Evolutionary conservation across 176 grass and related monocot species (phyloP).

Genomic region (Dactylis glomerata): DNA sequence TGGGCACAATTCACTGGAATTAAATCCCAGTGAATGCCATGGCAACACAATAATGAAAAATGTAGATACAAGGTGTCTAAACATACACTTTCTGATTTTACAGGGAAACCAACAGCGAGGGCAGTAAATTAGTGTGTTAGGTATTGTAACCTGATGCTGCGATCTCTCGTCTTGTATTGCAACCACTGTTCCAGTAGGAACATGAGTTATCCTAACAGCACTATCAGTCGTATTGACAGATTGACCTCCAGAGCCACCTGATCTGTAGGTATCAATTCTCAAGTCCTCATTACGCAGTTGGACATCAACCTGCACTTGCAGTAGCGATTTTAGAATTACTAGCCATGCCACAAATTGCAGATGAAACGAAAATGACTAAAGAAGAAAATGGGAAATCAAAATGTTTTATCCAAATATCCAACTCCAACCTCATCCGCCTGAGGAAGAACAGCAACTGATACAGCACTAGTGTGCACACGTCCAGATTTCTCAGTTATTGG

Average conservation of each 20-base stretch:
- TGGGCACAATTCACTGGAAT: not conserved
- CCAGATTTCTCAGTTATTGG: conserved; percentile 93
- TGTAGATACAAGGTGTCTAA: not conserved
- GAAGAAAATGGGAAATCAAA: not conserved
- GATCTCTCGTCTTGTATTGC: conserved; percentile 99
- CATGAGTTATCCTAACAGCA: conserved; percentile 91
- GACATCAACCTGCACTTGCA: conserved; percentile 69
- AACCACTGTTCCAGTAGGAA: conserved; percentile 77
- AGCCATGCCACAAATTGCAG: not conserved
- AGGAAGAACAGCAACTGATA: conserved; percentile 91
- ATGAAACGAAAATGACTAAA: not conserved
- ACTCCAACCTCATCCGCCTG: conserved; percentile 87
- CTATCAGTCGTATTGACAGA: conserved; percentile 95
- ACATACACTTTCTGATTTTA: not conserved
- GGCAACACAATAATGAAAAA: not conserved
- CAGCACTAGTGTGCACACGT: conserved; percentile 92
- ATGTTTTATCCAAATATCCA: conserved; percentile 6
- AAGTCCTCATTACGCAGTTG: conserved; percentile 86
- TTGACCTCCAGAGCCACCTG: conserved; percentile 82
- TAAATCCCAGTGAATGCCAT: not conserved
- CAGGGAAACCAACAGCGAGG: not conserved
- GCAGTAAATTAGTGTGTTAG: not conserved
- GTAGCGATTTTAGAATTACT: not conserved
- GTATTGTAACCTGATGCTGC: conserved; percentile 68
- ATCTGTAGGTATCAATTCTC: conserved; percentile 91